A percentile compares a stretch with the other conserved stretches of the same genome.
Conservation (phyloP, 805 yeast species). For the Metschnikowia drakensbergensis region DNA sequence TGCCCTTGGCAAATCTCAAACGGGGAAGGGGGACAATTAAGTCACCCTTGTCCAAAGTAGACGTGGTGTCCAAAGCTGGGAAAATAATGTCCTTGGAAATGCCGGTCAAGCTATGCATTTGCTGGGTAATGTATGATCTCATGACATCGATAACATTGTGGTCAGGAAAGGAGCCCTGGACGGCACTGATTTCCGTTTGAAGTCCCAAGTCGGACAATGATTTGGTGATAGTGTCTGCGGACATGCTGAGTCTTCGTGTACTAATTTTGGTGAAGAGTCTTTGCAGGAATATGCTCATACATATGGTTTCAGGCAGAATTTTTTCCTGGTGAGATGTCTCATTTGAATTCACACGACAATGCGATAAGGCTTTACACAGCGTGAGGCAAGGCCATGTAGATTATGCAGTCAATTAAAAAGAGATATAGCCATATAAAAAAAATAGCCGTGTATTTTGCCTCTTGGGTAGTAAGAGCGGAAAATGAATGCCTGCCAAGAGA, state of each 20-base stretch:
- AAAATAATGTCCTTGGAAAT: slow-evolving; percentile 67
- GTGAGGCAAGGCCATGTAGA: no score
- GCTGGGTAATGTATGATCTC: slow-evolving; percentile 84
- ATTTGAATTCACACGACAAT: slow-evolving; percentile 4
- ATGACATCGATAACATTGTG: slow-evolving; percentile 80
- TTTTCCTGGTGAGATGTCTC: neutral
- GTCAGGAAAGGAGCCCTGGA: slow-evolving; percentile 66
- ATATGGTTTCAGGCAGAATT: neutral
- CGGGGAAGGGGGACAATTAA: slow-evolving; percentile 90
- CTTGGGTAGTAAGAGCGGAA: no score
- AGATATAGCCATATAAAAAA: no score
- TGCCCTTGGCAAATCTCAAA: slow-evolving; percentile 62
- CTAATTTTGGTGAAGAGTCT: slow-evolving; percentile 4
- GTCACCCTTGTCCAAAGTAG: slow-evolving; percentile 87
- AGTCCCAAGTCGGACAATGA: slow-evolving; percentile 37
- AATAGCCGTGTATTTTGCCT: no score
- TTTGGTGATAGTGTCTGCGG: slow-evolving; percentile 31
- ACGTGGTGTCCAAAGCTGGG: slow-evolving; percentile 86
- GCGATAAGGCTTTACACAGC: neutral
- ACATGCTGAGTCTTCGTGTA: slow-evolving; percentile 12
- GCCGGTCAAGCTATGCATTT: slow-evolving; percentile 67
- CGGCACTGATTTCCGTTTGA: slow-evolving; percentile 38
- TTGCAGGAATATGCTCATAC: slow-evolving; percentile 11
- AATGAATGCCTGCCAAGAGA: no score
- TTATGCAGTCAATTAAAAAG: no score